Conservation (phyloP, 108 stramenopile species). For the Chaetoceros tenuissimus region DNA sequence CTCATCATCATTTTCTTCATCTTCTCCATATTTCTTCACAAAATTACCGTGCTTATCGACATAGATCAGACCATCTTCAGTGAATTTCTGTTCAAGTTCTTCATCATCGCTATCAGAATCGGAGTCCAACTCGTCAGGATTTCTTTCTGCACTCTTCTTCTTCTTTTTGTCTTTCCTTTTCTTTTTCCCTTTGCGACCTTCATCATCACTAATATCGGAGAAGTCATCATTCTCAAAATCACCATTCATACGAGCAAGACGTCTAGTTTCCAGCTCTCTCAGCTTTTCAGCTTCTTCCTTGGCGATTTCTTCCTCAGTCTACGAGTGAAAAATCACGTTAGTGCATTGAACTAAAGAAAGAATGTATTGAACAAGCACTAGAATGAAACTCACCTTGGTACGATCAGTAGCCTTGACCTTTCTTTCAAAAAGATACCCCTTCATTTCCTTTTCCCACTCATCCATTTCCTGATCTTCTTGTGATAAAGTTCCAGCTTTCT, state of each 20-base stretch:
- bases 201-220: conserved; percentile 69
- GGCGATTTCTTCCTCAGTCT: conserved; percentile 91
- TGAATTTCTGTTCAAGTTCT: conserved; percentile 48
- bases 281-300: conserved; percentile 85
- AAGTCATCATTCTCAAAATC: conserved; percentile 84
- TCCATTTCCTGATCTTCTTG: conserved; percentile 78
- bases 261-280: conserved; percentile 79
- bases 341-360: no score
- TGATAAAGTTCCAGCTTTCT: conserved; percentile 28
- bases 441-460: conserved; percentile 73
- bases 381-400: no score
- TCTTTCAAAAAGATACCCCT: conserved; percentile 63
- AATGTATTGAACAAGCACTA: no score
- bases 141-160: conserved; percentile 5
- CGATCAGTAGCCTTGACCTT: conserved; percentile 86
- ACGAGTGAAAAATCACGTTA: no score
- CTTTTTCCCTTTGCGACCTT: conserved; percentile 13
- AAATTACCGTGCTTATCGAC: conserved; percentile 59
- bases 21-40: conserved; percentile 50
- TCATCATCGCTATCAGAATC: conserved; percentile 31
- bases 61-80: conserved; percentile 77
- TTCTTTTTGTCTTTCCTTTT: conserved; percentile 20
- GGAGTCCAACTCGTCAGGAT: conserved; percentile 60
- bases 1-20: conserved; percentile 13
- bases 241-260: conserved; percentile 87